Evolutionary conservation across 129 eudicot genomes (phyloP).

Genomic region (Heracleum sosnowskyi): DNA sequence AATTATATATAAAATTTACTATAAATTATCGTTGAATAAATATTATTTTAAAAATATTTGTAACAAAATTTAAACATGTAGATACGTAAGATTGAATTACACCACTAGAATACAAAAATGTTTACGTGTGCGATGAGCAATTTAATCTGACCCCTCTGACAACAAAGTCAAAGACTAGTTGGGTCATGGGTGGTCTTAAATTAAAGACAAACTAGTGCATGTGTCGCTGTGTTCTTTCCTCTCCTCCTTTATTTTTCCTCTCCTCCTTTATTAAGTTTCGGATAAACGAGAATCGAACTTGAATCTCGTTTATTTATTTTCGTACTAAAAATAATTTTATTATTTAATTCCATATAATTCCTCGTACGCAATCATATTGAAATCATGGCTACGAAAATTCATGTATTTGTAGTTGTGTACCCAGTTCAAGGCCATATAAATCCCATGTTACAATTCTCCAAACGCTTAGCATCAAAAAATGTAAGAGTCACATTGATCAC

Average conservation of each 20-base stretch:
- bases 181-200: neutral
- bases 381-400: neutral
- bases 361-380: neutral
- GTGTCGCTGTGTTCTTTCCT: too few relatives aligned
- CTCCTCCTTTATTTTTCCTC: too few relatives aligned
- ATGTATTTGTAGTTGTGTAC: neutral
- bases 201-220: neutral
- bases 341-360: too few relatives aligned
- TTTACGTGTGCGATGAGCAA: neutral
- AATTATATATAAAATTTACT: too few relatives aligned
- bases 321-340: too few relatives aligned
- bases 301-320: too few relatives aligned
- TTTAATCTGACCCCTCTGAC: neutral
- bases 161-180: neutral
- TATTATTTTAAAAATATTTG: too few relatives aligned
- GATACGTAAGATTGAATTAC: too few relatives aligned
- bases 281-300: too few relatives aligned
- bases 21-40: too few relatives aligned
- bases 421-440: constrained; percentile 8
- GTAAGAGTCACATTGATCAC: neutral
- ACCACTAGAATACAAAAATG: neutral
- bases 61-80: too few relatives aligned
- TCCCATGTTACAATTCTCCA: neutral
- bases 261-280: too few relatives aligned
- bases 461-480: neutral